Evolutionary conservation across 2,329 filamentous ascomycete genomes (phyloP), one percentile per base, ranked within the genome.

Genomic region (Hypoxylon sp.): DNA sequence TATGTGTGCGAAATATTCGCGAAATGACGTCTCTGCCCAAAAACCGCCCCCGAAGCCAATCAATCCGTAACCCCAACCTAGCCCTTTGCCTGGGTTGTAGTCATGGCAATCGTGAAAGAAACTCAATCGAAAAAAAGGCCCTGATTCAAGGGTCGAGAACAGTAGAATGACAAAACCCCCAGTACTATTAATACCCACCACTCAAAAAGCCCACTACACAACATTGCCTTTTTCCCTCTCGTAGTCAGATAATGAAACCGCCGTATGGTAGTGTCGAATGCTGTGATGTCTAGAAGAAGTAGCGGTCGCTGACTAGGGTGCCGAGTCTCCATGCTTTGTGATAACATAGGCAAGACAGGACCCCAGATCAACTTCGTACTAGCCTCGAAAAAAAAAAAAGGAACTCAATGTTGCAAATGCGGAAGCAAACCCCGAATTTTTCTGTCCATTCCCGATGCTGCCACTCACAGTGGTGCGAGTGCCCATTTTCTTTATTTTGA

Each of bases 51-150:
- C 19, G 19, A 65, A 64, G 29, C 51, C 66, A 66, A 5, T 39
- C 52, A 57, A 62, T 50, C 63, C 69, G 13, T 60, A 69, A 53
- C 63, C 60, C 58, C 47, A 60, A 61, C 68, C 46, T 50, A 52
- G 53, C 66, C 57, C 57, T 17, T 59, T 69, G 68, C 71, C 67
- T 69, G 59, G 62, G 50, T 64, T 57, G 54, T 63, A 42, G 70
- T 77, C 75, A 71, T 77, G 66, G 75, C 70, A 72, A 66, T 77
- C 76, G 59, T 77, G 33, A 77, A 73, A 58, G 48, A 71, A 63
- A 62, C 59, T 53, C 37, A 52, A 65, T 17, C n/a, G 60, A 47
- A 58, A 64, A 75, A 75, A 66, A 55, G 55, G 48, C 64, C 59
- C 66, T 54, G 69, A 37, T 69, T 29, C 14, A 65, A 54, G 57